Evolutionary conservation across 805 yeast species (phyloP).

Genomic region (Clavispora asparagi): DNA sequence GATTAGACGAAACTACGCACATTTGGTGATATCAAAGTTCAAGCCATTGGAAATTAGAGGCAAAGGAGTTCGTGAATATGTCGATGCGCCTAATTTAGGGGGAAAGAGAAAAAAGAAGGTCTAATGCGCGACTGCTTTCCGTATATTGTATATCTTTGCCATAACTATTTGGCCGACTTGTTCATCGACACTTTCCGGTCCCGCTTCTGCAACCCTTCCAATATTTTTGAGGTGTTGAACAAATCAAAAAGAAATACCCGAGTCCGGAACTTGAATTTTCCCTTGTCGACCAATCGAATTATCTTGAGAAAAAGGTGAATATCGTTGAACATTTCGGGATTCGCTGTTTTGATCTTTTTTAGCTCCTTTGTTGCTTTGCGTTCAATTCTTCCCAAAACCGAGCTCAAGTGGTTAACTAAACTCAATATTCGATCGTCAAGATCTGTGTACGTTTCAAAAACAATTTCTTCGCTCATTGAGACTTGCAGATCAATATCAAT

Average conservation of each 20-base stretch:
- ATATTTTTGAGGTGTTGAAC: slow-evolving; percentile 41
- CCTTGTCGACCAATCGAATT: slow-evolving; percentile 45
- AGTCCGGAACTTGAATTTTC: slow-evolving; percentile 59
- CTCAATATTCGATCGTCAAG: slow-evolving; percentile 22
- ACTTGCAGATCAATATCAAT: slow-evolving; percentile 3
- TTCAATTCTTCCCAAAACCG: slow-evolving; percentile 35
- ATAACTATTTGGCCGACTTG: neutral
- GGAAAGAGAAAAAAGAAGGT: slow-evolving; percentile 7
- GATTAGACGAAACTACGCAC: slow-evolving; percentile 32
- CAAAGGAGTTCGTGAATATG: slow-evolving; percentile 17
- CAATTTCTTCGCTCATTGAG: slow-evolving; percentile 13
- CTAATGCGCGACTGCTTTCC: neutral
- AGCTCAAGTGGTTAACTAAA: slow-evolving; percentile 48
- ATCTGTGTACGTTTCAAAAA: slow-evolving; percentile 10
- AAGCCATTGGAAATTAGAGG: slow-evolving; percentile 25
- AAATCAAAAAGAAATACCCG: slow-evolving; percentile 64
- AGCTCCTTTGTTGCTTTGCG: slow-evolving; percentile 56
- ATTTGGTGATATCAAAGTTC: slow-evolving; percentile 30
- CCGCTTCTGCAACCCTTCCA: slow-evolving; percentile 47
- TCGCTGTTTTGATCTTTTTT: slow-evolving; percentile 44
- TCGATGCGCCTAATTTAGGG: slow-evolving; percentile 5
- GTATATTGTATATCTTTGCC: neutral
- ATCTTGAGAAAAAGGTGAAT: slow-evolving; percentile 50
- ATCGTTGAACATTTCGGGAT: slow-evolving; percentile 51
- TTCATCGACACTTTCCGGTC: slow-evolving; percentile 28